phyloP scores from a whole-genome alignment of 2,329 filamentous ascomycete species.

The Thielaviopsis musarum region DNA sequence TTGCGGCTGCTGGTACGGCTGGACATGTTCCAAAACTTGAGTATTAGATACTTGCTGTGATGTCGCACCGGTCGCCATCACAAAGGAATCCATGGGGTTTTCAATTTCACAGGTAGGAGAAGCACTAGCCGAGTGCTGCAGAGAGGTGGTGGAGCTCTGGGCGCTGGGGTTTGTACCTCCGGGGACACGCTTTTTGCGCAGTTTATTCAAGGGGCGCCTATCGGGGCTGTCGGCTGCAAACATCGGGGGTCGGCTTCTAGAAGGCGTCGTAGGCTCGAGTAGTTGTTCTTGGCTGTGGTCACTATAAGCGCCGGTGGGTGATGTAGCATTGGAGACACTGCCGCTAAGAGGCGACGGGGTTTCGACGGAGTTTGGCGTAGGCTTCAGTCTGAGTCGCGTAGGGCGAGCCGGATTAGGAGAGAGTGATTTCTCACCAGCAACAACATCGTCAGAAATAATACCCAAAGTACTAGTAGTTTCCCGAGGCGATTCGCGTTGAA shows the following conservation, averaged over 20 bases:
- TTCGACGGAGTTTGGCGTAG: neutral
- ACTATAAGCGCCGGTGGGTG: conserved; percentile 21
- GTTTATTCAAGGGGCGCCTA: conserved; percentile 68
- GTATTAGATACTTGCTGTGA: too few species aligned
- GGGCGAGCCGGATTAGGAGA: neutral
- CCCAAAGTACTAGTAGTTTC: conserved; percentile 6
- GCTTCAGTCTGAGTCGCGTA: conserved; percentile 3
- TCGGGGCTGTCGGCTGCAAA: conserved; percentile 36
- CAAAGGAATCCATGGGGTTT: conserved; percentile 28
- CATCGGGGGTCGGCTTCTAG: conserved; percentile 49
- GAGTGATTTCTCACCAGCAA: neutral
- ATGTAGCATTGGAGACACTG: conserved; percentile 17
- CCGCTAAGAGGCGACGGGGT: conserved; percentile 18
- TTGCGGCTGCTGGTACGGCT: too few species aligned
- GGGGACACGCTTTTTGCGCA: conserved; percentile 71
- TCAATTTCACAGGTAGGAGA: conserved; percentile 30
- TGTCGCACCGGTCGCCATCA: neutral
- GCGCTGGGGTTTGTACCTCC: conserved; percentile 70
- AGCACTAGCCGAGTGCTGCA: conserved; percentile 30
- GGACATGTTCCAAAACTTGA: neutral
- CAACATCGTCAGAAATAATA: conserved; percentile 9
- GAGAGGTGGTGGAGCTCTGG: conserved; percentile 72
- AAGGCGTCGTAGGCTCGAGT: conserved; percentile 24
- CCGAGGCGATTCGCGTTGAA: conserved; percentile 27
- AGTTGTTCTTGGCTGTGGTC: conserved; percentile 30